A percentile compares a stretch with the other conserved stretches of the same genome.
phyloP scores from a whole-genome alignment of 2,329 filamentous ascomycete species.

The Chaetomium olivaceum region DNA sequence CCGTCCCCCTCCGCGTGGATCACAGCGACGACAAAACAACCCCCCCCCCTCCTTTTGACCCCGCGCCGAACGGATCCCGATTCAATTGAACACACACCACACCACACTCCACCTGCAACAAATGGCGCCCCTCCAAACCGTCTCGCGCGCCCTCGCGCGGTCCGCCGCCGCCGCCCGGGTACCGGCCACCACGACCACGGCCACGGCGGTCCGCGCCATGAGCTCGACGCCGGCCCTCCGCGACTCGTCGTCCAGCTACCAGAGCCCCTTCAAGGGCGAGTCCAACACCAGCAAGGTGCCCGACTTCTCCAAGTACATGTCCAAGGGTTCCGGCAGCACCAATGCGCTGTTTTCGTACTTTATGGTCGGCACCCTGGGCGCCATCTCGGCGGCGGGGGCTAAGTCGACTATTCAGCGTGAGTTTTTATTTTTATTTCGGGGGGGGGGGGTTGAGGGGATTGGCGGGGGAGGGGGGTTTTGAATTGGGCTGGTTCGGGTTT shows the following conservation, averaged over 20 bases:
- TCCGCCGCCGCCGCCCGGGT: constrained; percentile 38
- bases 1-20: constrained; percentile 9
- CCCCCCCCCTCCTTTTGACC: background rate
- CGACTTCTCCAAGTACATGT: constrained; percentile 85
- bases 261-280: constrained; percentile 65
- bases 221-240: constrained; percentile 55
- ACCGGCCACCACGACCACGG: constrained; percentile 40
- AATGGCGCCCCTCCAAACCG: constrained; percentile 69
- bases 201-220: constrained; percentile 53
- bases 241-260: constrained; percentile 49
- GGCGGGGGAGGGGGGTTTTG: background rate
- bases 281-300: constrained; percentile 67
- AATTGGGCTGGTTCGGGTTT: constrained; percentile 11
- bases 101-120: constrained; percentile 33
- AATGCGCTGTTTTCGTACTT: constrained; percentile 97
- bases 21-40: constrained; percentile 2
- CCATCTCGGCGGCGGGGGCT: constrained; percentile 86
- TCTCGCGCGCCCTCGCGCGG: constrained; percentile 70
- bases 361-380: constrained; percentile 95
- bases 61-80: background rate
- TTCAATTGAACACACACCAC: background rate
- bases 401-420: constrained; percentile 98
- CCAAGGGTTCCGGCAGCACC: constrained; percentile 63
- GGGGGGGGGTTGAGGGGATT: no score
- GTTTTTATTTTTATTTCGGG: constrained; percentile 43